Evolutionary conservation across 805 yeast species (phyloP).

Genomic region (Kuraishia piskuri): DNA sequence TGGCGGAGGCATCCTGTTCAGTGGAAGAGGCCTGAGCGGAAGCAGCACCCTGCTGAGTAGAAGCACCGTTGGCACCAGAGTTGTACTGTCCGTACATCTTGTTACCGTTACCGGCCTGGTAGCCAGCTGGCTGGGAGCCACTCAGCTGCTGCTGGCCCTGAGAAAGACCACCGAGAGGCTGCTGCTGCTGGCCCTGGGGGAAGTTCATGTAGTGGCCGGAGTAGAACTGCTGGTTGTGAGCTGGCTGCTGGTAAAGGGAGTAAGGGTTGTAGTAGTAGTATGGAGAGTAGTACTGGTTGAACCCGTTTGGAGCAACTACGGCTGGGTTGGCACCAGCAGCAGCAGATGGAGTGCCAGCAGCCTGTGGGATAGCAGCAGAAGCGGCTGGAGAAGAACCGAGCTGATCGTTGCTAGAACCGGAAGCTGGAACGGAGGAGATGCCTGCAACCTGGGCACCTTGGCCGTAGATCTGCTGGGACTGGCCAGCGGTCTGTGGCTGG

Average conservation of each 20-base stretch:
- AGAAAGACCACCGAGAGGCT: constrained; percentile 9
- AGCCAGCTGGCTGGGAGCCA: constrained; percentile 7
- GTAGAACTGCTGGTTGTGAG: constrained; percentile 18
- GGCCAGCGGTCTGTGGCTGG: constrained; percentile 9
- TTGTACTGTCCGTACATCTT: constrained; percentile 2
- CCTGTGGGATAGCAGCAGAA: constrained; percentile 5
- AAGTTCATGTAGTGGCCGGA: constrained; percentile 11
- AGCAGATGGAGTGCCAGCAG: constrained; percentile 2
- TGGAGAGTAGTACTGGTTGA: constrained; percentile 3
- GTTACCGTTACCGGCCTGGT: neutral
- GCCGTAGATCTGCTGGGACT: constrained; percentile 3
- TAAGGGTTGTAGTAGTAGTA: constrained; percentile 24
- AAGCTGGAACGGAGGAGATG: constrained; percentile 2
- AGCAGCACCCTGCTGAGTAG: constrained; percentile 12
- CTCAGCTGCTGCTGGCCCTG: constrained; percentile 9
- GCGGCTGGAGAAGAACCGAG: constrained; percentile 3
- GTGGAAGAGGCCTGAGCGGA: constrained; percentile 9
- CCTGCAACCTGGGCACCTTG: constrained; percentile 3
- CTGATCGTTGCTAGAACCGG: neutral
- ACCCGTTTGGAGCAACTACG: constrained; percentile 4
- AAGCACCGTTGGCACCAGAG: constrained; percentile 2
- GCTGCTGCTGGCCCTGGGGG: constrained; percentile 8
- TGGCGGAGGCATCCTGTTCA: constrained; percentile 1
- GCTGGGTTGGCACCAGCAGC: constrained; percentile 9
- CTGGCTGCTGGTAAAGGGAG: constrained; percentile 19